Conservation (phyloP, 306 rosid genomes). For the Glycyrrhiza uralensis region DNA sequence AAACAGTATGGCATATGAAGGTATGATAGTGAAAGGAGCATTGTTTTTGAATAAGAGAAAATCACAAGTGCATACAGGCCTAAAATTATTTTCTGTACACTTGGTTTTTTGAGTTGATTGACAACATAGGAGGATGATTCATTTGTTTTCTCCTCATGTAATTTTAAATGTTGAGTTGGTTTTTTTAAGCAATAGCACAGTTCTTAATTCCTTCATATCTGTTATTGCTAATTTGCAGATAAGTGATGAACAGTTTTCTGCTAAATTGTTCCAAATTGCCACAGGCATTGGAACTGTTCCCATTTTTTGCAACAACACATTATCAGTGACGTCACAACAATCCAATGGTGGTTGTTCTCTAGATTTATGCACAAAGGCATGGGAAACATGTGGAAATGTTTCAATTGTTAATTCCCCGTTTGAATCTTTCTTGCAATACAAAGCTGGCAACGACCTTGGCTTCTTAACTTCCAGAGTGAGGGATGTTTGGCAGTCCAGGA, state of each 20-base stretch:
- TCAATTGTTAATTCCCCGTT: constrained; percentile 28
- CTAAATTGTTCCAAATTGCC: constrained; percentile 3
- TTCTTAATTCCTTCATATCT: background rate
- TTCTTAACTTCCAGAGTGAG: constrained; percentile 6
- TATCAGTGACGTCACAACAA: constrained; percentile 1
- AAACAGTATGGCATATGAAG: too few relatives aligned
- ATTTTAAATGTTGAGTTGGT: background rate
- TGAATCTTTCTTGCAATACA: constrained; percentile 20
- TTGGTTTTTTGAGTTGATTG: background rate
- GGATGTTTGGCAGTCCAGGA: constrained; percentile 15
- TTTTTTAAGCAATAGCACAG: background rate
- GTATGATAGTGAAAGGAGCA: too few relatives aligned
- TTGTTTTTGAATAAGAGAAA: too few relatives aligned
- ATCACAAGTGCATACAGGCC: too few relatives aligned
- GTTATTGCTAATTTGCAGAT: background rate
- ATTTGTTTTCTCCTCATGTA: background rate
- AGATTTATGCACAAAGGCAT: constrained; percentile 25
- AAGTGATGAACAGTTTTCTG: constrained; percentile 30
- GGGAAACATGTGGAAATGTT: constrained; percentile 27
- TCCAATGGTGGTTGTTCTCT: background rate
- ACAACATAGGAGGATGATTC: background rate
- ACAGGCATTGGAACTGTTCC: constrained; percentile 21
- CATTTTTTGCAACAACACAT: constrained; percentile 25
- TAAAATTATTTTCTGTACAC: background rate
- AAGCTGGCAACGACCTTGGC: background rate